phyloP scores from a whole-genome alignment of 495 filamentous ascomycete species.

The Xylaria telfairii region DNA sequence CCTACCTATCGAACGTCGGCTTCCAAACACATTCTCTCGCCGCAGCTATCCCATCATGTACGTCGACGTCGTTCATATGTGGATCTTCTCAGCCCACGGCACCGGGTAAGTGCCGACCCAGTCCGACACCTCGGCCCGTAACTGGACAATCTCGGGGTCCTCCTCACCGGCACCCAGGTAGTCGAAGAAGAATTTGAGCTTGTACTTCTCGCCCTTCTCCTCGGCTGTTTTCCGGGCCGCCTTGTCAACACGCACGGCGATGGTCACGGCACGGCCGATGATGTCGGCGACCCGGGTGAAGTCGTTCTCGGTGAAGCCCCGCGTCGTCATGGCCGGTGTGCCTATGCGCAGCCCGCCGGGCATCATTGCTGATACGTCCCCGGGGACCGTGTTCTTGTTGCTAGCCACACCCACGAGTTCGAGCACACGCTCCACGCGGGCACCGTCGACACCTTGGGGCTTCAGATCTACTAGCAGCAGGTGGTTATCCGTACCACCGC shows the following conservation, averaged over 20 bases:
- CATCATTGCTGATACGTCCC: constrained; percentile 89
- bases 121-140: constrained; percentile 89
- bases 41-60: background rate
- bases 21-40: background rate
- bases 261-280: constrained; percentile 87
- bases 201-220: constrained; percentile 79
- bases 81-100: constrained; percentile 69
- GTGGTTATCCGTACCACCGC: constrained; percentile 96
- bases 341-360: constrained; percentile 92
- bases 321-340: constrained; percentile 95
- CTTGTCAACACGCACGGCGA: constrained; percentile 85
- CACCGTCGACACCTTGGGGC: constrained; percentile 86
- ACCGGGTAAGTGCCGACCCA: constrained; percentile 94
- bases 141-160: constrained; percentile 81
- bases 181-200: constrained; percentile 84
- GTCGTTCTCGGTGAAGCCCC: constrained; percentile 85
- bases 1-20: background rate
- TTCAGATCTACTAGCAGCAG: constrained; percentile 95
- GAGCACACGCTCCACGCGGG: constrained; percentile 90
- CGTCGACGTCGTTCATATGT: background rate
- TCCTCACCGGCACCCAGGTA: constrained; percentile 83
- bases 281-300: constrained; percentile 90
- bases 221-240: constrained; percentile 76
- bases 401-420: constrained; percentile 94
- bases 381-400: constrained; percentile 99